Evolutionary conservation across 345 rosid species (phyloP), one percentile per base, ranked within the genome.

Genomic region (Passiflora organensis): DNA sequence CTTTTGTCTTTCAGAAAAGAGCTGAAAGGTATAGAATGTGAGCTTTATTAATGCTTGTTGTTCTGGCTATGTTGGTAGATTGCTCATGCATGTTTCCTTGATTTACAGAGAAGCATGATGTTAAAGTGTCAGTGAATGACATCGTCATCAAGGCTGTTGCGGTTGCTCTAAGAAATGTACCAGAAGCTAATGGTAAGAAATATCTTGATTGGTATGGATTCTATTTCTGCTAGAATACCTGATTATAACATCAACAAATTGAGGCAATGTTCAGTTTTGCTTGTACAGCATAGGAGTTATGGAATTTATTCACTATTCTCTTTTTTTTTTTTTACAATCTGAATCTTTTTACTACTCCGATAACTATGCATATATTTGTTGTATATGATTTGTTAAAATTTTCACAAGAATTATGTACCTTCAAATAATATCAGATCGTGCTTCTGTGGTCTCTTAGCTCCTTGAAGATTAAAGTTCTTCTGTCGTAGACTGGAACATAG

Each of bases 41-140:
- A n/a, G 36, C 32, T 47, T 59, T 32, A 42, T 44, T 16, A 38
- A 47, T 43, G 23, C 32, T 38, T 59, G 1, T 51, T 65, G 48
- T 19, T 49, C 25, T 56, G 23, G 55, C 24, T 15, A 24, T 41
- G 9, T 41, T 41, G 13, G 10, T 41, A 15, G 67, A 55, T 53
- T 55, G 55, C 60, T 76, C 28, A 61, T 32, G 51, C 6, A 41
- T 59, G 46, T 32, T 64, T 60, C 47, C 46, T 59, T 41, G 8
- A 66, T 71, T 72, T 74, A 38, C 93, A 91, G 98, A 91, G 59
- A 74, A 70, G 55, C 95, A 86, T 78, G 86, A 81, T 64, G 67
- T 72, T 38, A 88, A 88, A 79, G 95, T 88, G 56, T 91, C 98
- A n/a, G 96, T 91, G 36, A 91, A 91, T 71, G 98, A 91, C 80